Base-by-base conservation (phyloP, 208 protist genomes). In the Trypanosoma mega region DNA sequence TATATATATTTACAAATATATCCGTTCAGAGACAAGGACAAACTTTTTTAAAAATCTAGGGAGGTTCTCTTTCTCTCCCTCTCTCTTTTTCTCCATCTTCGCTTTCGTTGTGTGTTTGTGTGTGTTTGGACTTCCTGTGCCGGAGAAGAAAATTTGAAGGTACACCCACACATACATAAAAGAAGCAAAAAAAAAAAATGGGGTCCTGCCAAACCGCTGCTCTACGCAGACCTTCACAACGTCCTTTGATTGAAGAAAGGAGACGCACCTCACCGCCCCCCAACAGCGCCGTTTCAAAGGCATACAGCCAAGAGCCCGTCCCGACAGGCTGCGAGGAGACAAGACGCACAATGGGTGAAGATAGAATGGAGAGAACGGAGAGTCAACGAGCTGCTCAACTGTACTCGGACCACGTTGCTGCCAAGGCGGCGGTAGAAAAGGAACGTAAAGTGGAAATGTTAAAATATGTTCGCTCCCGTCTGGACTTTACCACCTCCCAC, bases 401-500 rank as follows among this genome's bases (percentile, higher is more conserved):
- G n/a, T n/a, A n/a, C n/a, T n/a, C n/a, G n/a, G n/a, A n/a, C 20
- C 45, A 43, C 18, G 37, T 50, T 41, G 45, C 60, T 46, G 27
- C 31, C 27, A 48, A 53, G 29, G 31, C 59, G 21, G 45, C 43
- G 48, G 52, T 68, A 43, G 44, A 53, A n/a, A 53, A 46, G 30
- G 53, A 37, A 7, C 26, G 33, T 6, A 44, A 63, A 24, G 46
- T 86, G 34, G 73, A 86, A n/a, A 63, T 74, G 27, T 84, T 82
- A 57, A 79, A 85, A 61, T 76, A 72, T 26, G 71, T 85, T 14
- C 71, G 78, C 7, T 76, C 78, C 8, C 21, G 81, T 21, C 74
- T 87, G 55, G 82, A 75, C 61, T 90, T 90, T 65, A 83, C 84
- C 54, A 68, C 85, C 41, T 87, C 79, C 0, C 86, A 93, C 56